Percentiles rank a stretch among this genome's conserved stretches.
phyloP scores from a whole-genome alignment of 169 alveolate species.

The Eimeria sp. region DNA sequence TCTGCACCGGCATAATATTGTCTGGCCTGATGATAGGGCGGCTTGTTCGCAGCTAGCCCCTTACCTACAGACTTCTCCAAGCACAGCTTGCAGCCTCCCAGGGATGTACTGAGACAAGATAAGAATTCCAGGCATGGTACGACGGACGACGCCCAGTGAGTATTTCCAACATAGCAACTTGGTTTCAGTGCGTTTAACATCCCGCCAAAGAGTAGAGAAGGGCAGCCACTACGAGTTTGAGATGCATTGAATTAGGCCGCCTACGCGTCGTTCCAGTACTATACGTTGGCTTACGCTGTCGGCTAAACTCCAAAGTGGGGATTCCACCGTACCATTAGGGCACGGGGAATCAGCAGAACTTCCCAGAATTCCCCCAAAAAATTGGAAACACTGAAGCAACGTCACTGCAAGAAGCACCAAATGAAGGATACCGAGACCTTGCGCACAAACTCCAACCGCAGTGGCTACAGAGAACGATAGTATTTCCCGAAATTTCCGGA shows the following conservation, averaged over 20 bases:
- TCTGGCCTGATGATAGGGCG: background rate
- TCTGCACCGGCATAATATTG: background rate
- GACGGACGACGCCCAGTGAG: background rate
- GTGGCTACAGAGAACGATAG: background rate
- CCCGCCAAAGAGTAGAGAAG: no score
- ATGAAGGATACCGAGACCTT: background rate
- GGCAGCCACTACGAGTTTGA: no score
- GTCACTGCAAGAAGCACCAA: background rate
- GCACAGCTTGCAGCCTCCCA: background rate
- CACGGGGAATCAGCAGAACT: background rate
- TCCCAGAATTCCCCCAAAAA: background rate
- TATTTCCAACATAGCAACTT: no score
- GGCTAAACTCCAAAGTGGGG: background rate
- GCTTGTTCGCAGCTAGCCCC: background rate
- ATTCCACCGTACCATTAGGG: background rate
- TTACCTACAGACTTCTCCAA: no score
- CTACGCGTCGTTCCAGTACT: background rate
- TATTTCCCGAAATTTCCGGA: background rate
- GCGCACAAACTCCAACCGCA: background rate
- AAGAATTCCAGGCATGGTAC: background rate
- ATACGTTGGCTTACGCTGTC: background rate
- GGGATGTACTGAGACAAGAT: background rate
- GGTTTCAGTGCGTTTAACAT: no score
- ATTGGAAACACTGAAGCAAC: background rate
- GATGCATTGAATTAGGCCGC: no score